Evolutionary conservation across 345 rosid species (phyloP).

Genomic region (Mercurialis annua): DNA sequence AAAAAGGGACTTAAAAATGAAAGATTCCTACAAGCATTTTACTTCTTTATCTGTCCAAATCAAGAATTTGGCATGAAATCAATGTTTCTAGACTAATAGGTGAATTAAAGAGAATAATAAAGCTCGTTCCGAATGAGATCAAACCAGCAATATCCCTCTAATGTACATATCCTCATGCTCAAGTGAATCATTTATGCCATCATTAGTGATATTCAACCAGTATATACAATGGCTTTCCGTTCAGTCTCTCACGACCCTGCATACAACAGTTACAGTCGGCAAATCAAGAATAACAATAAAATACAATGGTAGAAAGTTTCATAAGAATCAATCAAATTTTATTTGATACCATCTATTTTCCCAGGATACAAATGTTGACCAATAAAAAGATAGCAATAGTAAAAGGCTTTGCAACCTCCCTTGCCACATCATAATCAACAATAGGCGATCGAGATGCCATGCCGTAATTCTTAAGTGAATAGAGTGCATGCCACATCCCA

Average conservation of each 20-base stretch:
- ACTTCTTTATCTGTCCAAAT: neutral
- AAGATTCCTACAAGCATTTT: conserved; percentile 16
- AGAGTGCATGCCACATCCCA: too few species aligned
- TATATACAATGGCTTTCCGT: conserved; percentile 23
- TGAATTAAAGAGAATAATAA: neutral
- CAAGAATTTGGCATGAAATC: conserved; percentile 18
- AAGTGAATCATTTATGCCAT: neutral
- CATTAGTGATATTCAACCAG: conserved; percentile 19
- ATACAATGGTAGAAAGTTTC: neutral
- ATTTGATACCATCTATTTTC: too few species aligned
- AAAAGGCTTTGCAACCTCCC: too few species aligned
- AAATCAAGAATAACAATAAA: too few species aligned
- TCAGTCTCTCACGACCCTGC: conserved; percentile 53
- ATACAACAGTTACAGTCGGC: neutral
- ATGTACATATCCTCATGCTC: conserved; percentile 21
- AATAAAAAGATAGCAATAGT: too few species aligned
- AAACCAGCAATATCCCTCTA: conserved; percentile 21
- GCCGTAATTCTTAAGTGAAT: too few species aligned
- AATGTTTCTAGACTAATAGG: conserved; percentile 17
- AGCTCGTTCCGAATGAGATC: conserved; percentile 9
- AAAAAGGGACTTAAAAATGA: neutral
- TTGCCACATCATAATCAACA: too few species aligned
- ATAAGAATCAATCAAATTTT: neutral
- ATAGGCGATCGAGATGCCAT: too few species aligned
- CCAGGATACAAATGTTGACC: too few species aligned